Evolutionary conservation across 495 filamentous ascomycete species (phyloP).

Genomic region (Amphirosellinia nigrospora): DNA sequence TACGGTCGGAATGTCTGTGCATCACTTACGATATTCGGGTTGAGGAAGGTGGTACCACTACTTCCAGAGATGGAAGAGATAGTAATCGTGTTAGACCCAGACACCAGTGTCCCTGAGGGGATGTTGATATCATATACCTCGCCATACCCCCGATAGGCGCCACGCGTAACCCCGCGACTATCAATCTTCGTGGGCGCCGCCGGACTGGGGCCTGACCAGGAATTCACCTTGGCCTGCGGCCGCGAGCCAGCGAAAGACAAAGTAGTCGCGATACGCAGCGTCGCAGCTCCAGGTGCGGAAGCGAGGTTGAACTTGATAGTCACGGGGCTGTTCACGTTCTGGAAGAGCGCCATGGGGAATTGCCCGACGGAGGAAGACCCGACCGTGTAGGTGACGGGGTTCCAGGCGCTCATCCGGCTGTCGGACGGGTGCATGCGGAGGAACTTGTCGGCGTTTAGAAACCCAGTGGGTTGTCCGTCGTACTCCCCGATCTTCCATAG

Average conservation of each 20-base stretch:
- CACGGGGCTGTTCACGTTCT: constrained; percentile 64
- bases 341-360: constrained; percentile 72
- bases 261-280: constrained; percentile 68
- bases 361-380: constrained; percentile 55
- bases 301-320: constrained; percentile 66
- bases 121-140: constrained; percentile 66
- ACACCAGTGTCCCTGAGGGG: constrained; percentile 60
- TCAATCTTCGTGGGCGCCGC: constrained; percentile 67
- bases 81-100: constrained; percentile 66
- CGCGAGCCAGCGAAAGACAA: constrained; percentile 64
- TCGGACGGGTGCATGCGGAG: constrained; percentile 72
- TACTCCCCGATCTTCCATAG: constrained; percentile 69
- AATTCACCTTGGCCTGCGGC: constrained; percentile 58
- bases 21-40: constrained; percentile 67
- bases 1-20: background rate
- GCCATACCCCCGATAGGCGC: constrained; percentile 66
- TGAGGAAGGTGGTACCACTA: constrained; percentile 58
- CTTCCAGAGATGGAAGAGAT: constrained; percentile 66
- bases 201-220: constrained; percentile 53
- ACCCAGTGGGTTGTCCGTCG: constrained; percentile 68
- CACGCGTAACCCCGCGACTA: constrained; percentile 67
- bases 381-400: constrained; percentile 63
- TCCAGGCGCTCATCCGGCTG: constrained; percentile 65
- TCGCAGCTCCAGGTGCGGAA: constrained; percentile 56
- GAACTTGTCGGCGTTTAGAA: constrained; percentile 69